Evolutionary conservation across 1,284 basidiomycete species (phyloP), one percentile per base, ranked within the genome.

Genomic region (Marasmius tenuissimus): DNA sequence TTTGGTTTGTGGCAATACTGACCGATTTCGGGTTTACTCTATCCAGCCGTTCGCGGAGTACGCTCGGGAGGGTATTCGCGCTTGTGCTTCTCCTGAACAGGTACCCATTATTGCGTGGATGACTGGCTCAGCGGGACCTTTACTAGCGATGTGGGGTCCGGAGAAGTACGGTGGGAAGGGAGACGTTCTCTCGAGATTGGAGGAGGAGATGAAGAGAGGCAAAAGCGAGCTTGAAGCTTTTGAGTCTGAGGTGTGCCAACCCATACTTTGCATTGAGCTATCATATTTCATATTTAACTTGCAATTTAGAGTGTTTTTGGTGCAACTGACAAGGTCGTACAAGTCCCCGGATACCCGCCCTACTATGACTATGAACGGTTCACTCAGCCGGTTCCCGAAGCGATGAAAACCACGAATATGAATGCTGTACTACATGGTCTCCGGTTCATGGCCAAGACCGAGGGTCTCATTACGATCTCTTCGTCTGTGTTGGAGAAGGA

Each of bases 71-170:
- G 48, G 10, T 4, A 60, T 63, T 5, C 47, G 54, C 20, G 35
- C 58, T 2, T 56, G 38, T 16, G 37, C 61, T 18, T 35, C 47
- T 11, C 57, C 57, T 48, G n/a, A 33, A 16, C 33, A 22, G 34
- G 33, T 60, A 27, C 61, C 61, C 11, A 63, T 63, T 27, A 34
- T 63, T 11, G 20, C 53, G 10, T 63, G 61, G 61, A n/a, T 57
- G 33, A 33, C 61, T 8, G 52, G 18, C 3, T 33, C 57, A 18
- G 42, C 48, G n/a, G 61, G 53, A 11, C 14, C 61, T 37, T 11
- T 40, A 33, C 37, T 59, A 22, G 18, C 14, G 6, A 12, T 57
- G 18, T 56, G 39, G 35, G 58, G 58, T 0, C 61, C 61, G 16
- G 39, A 48, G 37, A 45, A 54, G 7, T 27, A 59, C 10, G 61